Evolutionary conservation across 2,329 filamentous ascomycete species (phyloP), one percentile per base, ranked within the genome.

Genomic region (Xylariomycetidae sp.): DNA sequence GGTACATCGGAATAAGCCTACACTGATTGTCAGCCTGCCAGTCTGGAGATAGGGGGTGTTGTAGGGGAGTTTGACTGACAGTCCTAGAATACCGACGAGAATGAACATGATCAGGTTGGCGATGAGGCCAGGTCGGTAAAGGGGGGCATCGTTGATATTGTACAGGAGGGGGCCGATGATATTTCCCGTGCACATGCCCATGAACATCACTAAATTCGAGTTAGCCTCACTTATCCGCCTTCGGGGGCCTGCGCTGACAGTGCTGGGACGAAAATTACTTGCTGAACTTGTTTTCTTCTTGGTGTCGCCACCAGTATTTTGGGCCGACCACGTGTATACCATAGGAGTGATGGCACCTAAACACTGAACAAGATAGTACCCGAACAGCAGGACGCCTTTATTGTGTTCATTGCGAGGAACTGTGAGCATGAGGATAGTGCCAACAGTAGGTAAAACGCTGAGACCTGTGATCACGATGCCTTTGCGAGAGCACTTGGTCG

Each of bases 231-330:
- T n/a, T n/a, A n/a, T n/a, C n/a, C n/a, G n/a, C n/a, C n/a, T n/a
- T n/a, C n/a, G n/a, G n/a, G n/a, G n/a, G n/a, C n/a, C n/a, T n/a
- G n/a, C n/a, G n/a, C n/a, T n/a, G n/a, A n/a, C n/a, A n/a, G n/a
- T n/a, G n/a, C n/a, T n/a, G n/a, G n/a, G n/a, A n/a, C n/a, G n/a
- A n/a, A n/a, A n/a, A n/a, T n/a, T n/a, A n/a, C n/a, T n/a, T 2
- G 65, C 75, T 0, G 77, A 81, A 0, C 72, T 80, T 3, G 75
- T 69, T 49, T 82, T 82, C 40, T 77, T 71, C 52, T 84, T 84
- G 0, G 80, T 84, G 38, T 83, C 77, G 1, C 79, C 80, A 2
- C 67, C 79, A 0, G 79, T 77, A 42, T 80, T 79, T 31, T 74
- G 72, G 0, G 67, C 68, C 0, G 66, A 69, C 71, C 71, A 77